These are phyloP conservation scores for Aureobasidium subglaciale DNA, from an alignment of 2,329 filamentous ascomycete species.

Conservation along the genomic window DNA sequence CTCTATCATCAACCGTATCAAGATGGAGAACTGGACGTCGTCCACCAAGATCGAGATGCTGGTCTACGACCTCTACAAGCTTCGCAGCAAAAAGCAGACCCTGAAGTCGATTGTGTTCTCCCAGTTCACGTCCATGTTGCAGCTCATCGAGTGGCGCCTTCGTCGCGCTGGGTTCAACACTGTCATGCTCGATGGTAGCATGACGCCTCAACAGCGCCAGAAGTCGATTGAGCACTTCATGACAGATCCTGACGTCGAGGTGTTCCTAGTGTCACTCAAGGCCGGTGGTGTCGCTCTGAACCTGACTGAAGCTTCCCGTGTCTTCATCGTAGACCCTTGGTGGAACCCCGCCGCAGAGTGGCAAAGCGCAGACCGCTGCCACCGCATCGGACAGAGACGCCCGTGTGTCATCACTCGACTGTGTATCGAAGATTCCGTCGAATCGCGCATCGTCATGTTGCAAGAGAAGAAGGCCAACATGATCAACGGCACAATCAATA, in stretches of 20 bases:
- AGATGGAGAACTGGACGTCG: slow-evolving; percentile 98
- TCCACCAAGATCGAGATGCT: slow-evolving; percentile 97
- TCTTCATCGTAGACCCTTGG: slow-evolving; percentile 98
- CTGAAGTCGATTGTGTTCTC: slow-evolving; percentile 98
- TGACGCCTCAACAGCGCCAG: slow-evolving; percentile 90
- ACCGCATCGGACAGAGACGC: slow-evolving; percentile 90
- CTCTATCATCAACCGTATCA: slow-evolving; percentile 96
- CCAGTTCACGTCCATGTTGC: slow-evolving; percentile 94
- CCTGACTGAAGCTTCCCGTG: slow-evolving; percentile 84
- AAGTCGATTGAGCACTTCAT: slow-evolving; percentile 95
- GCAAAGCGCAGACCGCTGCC: slow-evolving; percentile 81
- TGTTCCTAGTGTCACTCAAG: slow-evolving; percentile 92
- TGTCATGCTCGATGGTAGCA: slow-evolving; percentile 95
- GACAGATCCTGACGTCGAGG: slow-evolving; percentile 88
- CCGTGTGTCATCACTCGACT: slow-evolving; percentile 91
- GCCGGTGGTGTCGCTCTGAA: slow-evolving; percentile 94
- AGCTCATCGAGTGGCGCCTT: slow-evolving; percentile 93
- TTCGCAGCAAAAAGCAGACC: slow-evolving; percentile 85
- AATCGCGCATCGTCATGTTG: slow-evolving; percentile 87
- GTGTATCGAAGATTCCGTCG: slow-evolving; percentile 94
- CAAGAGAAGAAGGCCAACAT: slow-evolving; percentile 99
- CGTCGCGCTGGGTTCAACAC: slow-evolving; percentile 96
- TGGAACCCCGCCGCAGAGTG: slow-evolving; percentile 99
- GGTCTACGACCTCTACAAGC: slow-evolving; percentile 85
- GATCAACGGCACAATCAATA: slow-evolving; percentile 95